phyloP scores from a whole-genome alignment of 441 rosid genomes.

The Adansonia gregorii region DNA sequence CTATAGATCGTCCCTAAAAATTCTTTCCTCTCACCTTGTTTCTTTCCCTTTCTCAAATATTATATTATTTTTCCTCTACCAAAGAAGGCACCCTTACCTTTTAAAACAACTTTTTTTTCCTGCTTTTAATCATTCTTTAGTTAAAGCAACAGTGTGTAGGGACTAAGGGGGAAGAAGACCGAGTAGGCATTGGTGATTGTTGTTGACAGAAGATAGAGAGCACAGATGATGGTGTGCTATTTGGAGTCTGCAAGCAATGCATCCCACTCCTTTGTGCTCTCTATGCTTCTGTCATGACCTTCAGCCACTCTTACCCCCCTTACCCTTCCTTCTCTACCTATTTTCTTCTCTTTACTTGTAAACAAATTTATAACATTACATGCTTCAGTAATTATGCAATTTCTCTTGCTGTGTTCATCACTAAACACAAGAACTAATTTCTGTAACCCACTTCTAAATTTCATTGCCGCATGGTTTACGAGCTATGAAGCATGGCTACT shows the following conservation, averaged over 20 bases:
- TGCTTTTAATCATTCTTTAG: no score
- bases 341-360: neutral
- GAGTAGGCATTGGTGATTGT: slow-evolving; percentile 18
- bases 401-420: neutral
- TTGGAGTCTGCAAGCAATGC: slow-evolving; percentile 29
- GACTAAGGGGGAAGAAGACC: neutral
- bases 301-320: slow-evolving; percentile 24
- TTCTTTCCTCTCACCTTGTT: no score
- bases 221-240: slow-evolving; percentile 22
- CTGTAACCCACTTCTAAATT: neutral
- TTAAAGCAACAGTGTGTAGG: neutral
- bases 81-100: no score
- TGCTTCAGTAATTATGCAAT: neutral
- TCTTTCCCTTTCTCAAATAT: neutral
- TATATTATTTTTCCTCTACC: neutral
- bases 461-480: neutral
- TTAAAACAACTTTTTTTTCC: neutral
- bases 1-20: no score
- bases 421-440: neutral
- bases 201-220: slow-evolving; percentile 32
- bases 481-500: neutral
- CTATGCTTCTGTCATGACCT: slow-evolving; percentile 89
- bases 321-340: neutral
- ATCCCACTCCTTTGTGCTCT: slow-evolving; percentile 85
- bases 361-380: neutral